Base-by-base conservation (phyloP, 75 land plant genomes). In the Sequoiadendron giganteum region DNA sequence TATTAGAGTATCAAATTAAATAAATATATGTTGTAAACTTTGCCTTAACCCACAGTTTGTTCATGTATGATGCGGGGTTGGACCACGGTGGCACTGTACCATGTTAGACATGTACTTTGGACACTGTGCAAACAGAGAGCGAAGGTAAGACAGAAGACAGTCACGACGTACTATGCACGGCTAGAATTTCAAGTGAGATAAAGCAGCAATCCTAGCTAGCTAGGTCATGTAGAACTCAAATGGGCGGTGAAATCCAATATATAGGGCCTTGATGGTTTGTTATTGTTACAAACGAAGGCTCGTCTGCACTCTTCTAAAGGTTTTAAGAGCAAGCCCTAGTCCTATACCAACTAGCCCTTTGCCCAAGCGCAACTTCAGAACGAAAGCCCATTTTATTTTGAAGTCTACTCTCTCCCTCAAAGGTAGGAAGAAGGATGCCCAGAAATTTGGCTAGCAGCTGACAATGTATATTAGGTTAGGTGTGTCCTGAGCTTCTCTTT, bases 151-250 rank as follows among this genome's bases (percentile, higher is more conserved):
- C 81, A 78, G 82, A 40, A 39, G 28, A 79, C 38, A 39, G 18
- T 79, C 82, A 65, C 82, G 18, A 79, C 25, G 82, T 42, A 79
- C 82, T 1, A 25, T 79, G 82, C 28, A 79, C 82, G 82, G 40
- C 28, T 43, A 79, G 43, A 34, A 42, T 40, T 42, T 79, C 82
- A 79, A 79, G 82, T 79, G 45, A 25, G 21, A 42, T 47, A 79
- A 79, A 28, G 82, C 28, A 79, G 47, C 21, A 42, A 25, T 42
- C 45, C 47, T 79, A 79, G 82, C 82, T 79, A 79, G 28, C n/a
- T 76, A 30, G 55, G 55, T 3, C n/a, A 65, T 25, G 11, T 79
- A 42, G 82, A 42, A 47, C 43, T 28, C 82, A 79, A 34, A 19
- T 36, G n/a, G 3, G 21, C 7, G 3, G 25, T 5, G 10, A 79